phyloP scores from a whole-genome alignment of 2,329 filamentous ascomycete species.

The Dendryphion nanum region DNA sequence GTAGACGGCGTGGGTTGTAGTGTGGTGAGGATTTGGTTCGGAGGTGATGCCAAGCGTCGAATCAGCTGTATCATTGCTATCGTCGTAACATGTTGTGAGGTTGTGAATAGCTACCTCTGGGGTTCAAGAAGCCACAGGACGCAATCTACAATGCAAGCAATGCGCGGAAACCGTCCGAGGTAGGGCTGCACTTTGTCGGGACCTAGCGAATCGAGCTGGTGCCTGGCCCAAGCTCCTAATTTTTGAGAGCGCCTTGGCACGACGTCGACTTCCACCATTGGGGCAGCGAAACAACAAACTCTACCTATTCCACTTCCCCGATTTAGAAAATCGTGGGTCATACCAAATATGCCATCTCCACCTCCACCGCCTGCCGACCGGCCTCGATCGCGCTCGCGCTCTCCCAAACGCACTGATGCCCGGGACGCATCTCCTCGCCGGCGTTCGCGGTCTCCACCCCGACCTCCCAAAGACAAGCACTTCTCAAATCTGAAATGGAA shows the following conservation, averaged over 20 bases:
- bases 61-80: slow-evolving; percentile 21
- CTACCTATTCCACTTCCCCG: neutral
- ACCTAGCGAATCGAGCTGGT: slow-evolving; percentile 1
- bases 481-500: slow-evolving; percentile 61
- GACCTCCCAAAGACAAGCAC: slow-evolving; percentile 32
- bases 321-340: neutral
- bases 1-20: slow-evolving; percentile 69
- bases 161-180: neutral
- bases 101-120: neutral
- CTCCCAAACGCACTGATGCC: slow-evolving; percentile 7
- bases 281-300: neutral
- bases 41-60: slow-evolving; percentile 25
- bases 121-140: neutral
- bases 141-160: neutral
- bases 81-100: neutral
- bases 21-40: slow-evolving; percentile 21
- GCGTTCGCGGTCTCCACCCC: neutral
- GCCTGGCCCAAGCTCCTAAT: slow-evolving; percentile 6
- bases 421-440: too few species aligned
- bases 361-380: neutral
- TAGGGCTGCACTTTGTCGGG: slow-evolving; percentile 9
- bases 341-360: neutral
- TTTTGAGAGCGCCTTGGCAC: neutral
- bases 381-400: slow-evolving; percentile 17
- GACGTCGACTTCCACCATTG: neutral